Base-by-base conservation (phyloP, 805 yeast genomes). In the Wickerhamiella hasegawae region DNA sequence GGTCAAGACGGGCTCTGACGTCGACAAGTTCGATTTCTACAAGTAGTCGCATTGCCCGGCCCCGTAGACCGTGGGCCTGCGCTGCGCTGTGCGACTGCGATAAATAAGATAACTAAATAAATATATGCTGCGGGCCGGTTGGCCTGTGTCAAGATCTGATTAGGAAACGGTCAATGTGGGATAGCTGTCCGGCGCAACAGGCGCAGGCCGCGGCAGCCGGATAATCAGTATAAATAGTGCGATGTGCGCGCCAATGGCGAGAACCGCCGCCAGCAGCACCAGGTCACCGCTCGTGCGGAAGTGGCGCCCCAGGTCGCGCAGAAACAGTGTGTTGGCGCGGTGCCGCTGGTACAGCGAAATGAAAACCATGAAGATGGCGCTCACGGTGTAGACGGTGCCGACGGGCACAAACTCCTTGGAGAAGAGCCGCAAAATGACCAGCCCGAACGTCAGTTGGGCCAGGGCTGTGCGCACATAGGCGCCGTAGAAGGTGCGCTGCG, bases 11-110 rank as follows among this genome's bases (percentile, higher is more conserved):
- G 94, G 93, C 38, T 73, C 75, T 45, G 98, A 92, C 58, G 92
- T 80, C 46, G 98, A 90, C 57, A 90, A 90, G 64, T 90, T 87
- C 59, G 99, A 92, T 42, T 90, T 90, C 70, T 90, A 90, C 63
- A 87, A 84, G 66, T 90, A 57, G 38, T 11, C 20, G n/a, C n/a
- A 8, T 22, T 11, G 11, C 24, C 11, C 24, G 11, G 11, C 24
- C 11, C 24, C 24, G 11, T 9, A 11, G 24, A 8, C n/a, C n/a
- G n/a, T n/a, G n/a, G n/a, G n/a, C n/a, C n/a, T n/a, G n/a, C n/a
- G n/a, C n/a, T n/a, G n/a, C n/a, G n/a, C n/a, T n/a, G n/a, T n/a
- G n/a, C n/a, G n/a, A n/a, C n/a, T n/a, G n/a, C n/a, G n/a, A n/a
- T n/a, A n/a, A n/a, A n/a, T n/a, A n/a, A n/a, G n/a, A n/a, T n/a